Percentiles rank a stretch among this genome's conserved stretches.
Evolutionary conservation across 1,284 basidiomycete species (phyloP).

Genomic region (Entoloma clypeatum): DNA sequence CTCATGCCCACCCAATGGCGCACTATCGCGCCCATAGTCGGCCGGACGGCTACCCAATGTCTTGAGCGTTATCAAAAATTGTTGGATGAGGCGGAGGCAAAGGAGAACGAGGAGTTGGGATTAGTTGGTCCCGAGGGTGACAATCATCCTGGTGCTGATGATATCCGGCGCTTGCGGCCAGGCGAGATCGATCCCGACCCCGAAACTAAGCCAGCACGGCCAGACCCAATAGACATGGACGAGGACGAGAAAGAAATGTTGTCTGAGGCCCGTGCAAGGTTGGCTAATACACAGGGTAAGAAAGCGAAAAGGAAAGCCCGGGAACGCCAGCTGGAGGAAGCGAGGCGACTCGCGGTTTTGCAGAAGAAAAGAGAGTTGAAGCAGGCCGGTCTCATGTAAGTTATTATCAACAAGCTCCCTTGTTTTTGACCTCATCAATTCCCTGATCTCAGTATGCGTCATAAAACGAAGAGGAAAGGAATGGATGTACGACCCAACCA

Average conservation of each 20-base stretch:
- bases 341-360: slow-evolving; percentile 87
- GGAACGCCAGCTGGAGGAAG: slow-evolving; percentile 95
- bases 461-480: slow-evolving; percentile 92
- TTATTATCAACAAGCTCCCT: slow-evolving; percentile 15
- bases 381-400: slow-evolving; percentile 92
- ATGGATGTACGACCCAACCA: slow-evolving; percentile 76
- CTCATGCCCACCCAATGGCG: slow-evolving; percentile 99
- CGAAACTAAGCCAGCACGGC: slow-evolving; percentile 95
- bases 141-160: slow-evolving; percentile 86
- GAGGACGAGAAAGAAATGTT: slow-evolving; percentile 99
- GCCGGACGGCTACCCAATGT: slow-evolving; percentile 98
- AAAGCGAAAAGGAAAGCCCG: slow-evolving; percentile 99
- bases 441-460: slow-evolving; percentile 57
- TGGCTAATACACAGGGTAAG: slow-evolving; percentile 99
- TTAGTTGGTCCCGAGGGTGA: slow-evolving; percentile 80
- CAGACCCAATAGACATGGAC: slow-evolving; percentile 99
- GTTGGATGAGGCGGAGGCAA: slow-evolving; percentile 93
- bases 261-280: slow-evolving; percentile 94
- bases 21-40: slow-evolving; percentile 98
- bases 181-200: slow-evolving; percentile 99
- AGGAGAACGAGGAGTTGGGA: slow-evolving; percentile 91
- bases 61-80: slow-evolving; percentile 98
- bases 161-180: slow-evolving; percentile 84
- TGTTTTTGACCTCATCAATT: slow-evolving; percentile 17
- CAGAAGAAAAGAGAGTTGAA: slow-evolving; percentile 99